Percentiles rank a stretch among this genome's conserved stretches.
Conservation (phyloP, 2,329 filamentous ascomycete species). For the Calonectria pauciramosa region DNA sequence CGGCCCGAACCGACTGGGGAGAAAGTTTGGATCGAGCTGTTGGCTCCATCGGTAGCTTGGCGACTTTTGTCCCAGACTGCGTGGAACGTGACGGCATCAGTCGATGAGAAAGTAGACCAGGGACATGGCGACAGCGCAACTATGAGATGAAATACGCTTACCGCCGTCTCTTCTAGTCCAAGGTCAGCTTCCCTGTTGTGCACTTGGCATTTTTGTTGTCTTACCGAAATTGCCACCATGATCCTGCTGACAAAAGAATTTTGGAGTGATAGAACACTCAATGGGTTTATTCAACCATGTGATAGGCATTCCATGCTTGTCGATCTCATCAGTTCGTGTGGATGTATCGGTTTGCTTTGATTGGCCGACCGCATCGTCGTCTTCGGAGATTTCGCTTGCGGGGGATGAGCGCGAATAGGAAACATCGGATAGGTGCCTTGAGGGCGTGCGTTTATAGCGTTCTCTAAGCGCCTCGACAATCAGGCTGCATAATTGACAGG, state of each 20-base stretch:
- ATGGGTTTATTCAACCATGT: not conserved
- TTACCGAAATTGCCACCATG: not conserved
- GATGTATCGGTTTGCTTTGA: not conserved
- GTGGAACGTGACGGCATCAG: constrained; percentile 13
- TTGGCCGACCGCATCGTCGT: not conserved
- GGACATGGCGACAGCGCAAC: constrained; percentile 17
- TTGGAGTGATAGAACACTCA: constrained; percentile 8
- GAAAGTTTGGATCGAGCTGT: not conserved
- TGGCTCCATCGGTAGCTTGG: not conserved
- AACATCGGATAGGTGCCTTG: not conserved
- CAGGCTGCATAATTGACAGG: constrained; percentile 18
- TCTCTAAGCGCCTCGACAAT: constrained; percentile 20
- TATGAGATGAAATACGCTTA: not conserved
- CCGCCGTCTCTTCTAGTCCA: not conserved
- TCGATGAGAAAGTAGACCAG: not conserved
- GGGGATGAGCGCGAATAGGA: not conserved
- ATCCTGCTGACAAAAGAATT: not conserved
- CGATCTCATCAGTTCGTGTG: not conserved
- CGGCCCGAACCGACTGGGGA: constrained; percentile 11
- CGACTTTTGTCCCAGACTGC: constrained; percentile 6
- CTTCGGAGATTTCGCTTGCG: not conserved
- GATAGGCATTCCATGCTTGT: constrained; percentile 16
- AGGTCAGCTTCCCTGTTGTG: not conserved
- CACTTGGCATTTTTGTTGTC: not conserved
- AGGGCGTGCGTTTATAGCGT: constrained; percentile 7